phyloP scores from a whole-genome alignment of 2,329 filamentous ascomycete species.

The Diaporthe ampelina region DNA sequence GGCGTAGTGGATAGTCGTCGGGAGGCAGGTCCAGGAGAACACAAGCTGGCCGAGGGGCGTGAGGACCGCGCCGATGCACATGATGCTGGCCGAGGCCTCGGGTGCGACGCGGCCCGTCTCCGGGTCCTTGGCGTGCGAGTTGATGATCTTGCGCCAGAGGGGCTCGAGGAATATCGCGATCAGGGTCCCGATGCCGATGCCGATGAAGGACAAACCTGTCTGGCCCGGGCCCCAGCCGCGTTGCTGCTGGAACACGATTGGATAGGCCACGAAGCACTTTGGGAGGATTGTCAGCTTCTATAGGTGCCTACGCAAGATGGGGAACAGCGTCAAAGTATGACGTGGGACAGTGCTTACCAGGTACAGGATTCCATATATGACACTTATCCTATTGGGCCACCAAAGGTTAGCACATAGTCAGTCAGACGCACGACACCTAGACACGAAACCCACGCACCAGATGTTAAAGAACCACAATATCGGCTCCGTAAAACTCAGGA shows the following conservation, averaged over 20 bases:
- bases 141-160: constrained; percentile 82
- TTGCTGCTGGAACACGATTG: constrained; percentile 81
- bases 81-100: constrained; percentile 84
- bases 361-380: constrained; percentile 84
- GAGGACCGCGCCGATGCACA: constrained; percentile 82
- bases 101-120: constrained; percentile 80
- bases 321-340: too few species aligned
- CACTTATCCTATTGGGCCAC: constrained; percentile 71
- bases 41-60: constrained; percentile 85
- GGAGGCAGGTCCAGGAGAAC: constrained; percentile 91
- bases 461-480: constrained; percentile 80
- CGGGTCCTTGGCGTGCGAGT: constrained; percentile 80
- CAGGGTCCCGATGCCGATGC: constrained; percentile 75
- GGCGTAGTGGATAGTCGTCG: constrained; percentile 83
- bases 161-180: constrained; percentile 76
- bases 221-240: constrained; percentile 84
- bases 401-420: neutral
- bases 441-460: constrained; percentile 61
- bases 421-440: neutral
- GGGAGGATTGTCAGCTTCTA: neutral
- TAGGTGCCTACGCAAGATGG: too few species aligned
- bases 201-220: constrained; percentile 83
- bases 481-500: constrained; percentile 84
- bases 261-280: constrained; percentile 87
- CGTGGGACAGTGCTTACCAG: constrained; percentile 30